Evolutionary conservation across 1,284 basidiomycete genomes (phyloP), one percentile per base, ranked within the genome.

Genomic region (Naganishia liquefaciens): DNA sequence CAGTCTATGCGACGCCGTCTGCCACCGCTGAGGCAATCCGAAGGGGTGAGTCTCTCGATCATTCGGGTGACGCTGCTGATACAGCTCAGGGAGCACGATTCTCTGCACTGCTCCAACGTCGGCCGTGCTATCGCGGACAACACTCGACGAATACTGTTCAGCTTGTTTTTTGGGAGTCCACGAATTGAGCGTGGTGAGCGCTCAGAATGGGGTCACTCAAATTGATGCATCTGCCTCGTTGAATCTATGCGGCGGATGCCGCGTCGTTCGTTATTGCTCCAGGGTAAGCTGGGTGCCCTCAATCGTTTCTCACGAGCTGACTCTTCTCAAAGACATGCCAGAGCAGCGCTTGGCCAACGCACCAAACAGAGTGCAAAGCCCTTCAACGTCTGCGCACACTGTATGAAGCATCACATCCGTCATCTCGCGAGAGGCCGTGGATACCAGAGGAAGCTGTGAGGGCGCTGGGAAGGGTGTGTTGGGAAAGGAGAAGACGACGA

Each of bases 301-400:
- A 4, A n/a, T n/a, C 27, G 23, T 9, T 49, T 47, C 39, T 42
- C 21, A 3, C 23, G 10, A 5, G 0, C 17, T 17, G n/a, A 50
- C 13, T 51, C 19, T 0, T 21, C 2, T 13, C 44, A 5, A 67
- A 93, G 90, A 75, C 73, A 40, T 95, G 93, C 72, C 91, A 93
- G 79, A 85, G 80, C 40, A 75, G 77, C 46, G 91, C 93, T 72
- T 95, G 92, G 92, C 44, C 73, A 0, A 54, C 83, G 1, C 92
- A 95, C 75, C 89, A 88, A 76, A 75, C 76, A 6, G 92, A 95
- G 81, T 95, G 92, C 72, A 69, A 69, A 5, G 87, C 90, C 0
- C 78, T 93, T 15, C 82, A 81, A 65, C 77, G 79, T 17, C 40
- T 66, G 50, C 88, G 87, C 85, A 80, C 79, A 0, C 72, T 80